Evolutionary conservation across 2,329 filamentous ascomycete genomes (phyloP).

Genomic region (Ceratocystis huliohia): DNA sequence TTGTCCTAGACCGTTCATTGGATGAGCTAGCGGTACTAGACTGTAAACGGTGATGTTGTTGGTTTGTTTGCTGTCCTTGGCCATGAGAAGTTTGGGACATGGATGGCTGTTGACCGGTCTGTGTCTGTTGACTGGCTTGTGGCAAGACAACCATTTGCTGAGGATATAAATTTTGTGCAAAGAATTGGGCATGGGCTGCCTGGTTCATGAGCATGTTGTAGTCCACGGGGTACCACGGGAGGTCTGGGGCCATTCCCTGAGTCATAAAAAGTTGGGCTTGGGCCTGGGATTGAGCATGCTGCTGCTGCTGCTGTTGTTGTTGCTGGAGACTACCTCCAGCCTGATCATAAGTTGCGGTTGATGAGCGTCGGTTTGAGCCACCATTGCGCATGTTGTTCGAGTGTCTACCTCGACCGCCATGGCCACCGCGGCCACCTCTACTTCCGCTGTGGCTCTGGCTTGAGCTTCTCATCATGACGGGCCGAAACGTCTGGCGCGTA

Average conservation of each 20-base stretch:
- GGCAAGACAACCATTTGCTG: slow-evolving; percentile 7
- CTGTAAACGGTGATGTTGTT: slow-evolving; percentile 15
- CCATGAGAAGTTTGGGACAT: not conserved
- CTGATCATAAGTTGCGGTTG: slow-evolving; percentile 28
- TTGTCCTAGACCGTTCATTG: slow-evolving; percentile 43
- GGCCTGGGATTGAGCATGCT: slow-evolving; percentile 4
- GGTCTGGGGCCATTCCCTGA: not conserved
- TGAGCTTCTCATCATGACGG: slow-evolving; percentile 46
- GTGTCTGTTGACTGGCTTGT: not conserved
- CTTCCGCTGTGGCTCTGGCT: slow-evolving; percentile 44
- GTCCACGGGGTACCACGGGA: slow-evolving; percentile 6
- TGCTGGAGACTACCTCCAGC: slow-evolving; percentile 17
- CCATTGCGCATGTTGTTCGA: slow-evolving; percentile 32
- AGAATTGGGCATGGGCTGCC: not conserved
- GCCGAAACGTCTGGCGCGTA: slow-evolving; percentile 43
- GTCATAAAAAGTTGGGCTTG: slow-evolving; percentile 23
- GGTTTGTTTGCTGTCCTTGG: not conserved
- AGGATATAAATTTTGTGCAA: slow-evolving; percentile 1
- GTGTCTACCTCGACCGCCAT: slow-evolving; percentile 38
- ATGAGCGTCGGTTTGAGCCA: slow-evolving; percentile 39
- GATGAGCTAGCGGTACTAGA: slow-evolving; percentile 1
- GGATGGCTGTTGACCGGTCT: slow-evolving; percentile 6
- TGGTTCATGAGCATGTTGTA: slow-evolving; percentile 8
- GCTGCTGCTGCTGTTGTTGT: slow-evolving; percentile 19
- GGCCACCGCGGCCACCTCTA: slow-evolving; percentile 28